Conservation (phyloP, 192 early-diverging fungal species). For the Obelidium mucronatum region DNA sequence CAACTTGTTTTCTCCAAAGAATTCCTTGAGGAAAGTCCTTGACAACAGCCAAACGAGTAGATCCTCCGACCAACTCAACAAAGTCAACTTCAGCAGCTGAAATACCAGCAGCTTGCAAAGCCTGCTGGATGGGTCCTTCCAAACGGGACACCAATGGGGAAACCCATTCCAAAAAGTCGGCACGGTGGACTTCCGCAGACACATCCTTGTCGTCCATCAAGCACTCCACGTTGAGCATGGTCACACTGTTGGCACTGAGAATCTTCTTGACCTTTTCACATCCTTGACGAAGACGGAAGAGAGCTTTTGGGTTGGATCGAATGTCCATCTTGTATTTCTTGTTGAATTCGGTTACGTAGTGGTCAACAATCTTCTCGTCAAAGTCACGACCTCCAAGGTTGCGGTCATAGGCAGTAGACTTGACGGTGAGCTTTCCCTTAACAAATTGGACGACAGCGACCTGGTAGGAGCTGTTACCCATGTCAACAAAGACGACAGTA, state of each 20-base stretch:
- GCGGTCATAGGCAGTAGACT: conserved; percentile 90
- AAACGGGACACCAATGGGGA: conserved; percentile 76
- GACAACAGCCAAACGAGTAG: conserved; percentile 92
- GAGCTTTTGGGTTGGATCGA: conserved; percentile 84
- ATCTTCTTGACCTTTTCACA: conserved; percentile 98
- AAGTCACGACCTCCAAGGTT: conserved; percentile 96
- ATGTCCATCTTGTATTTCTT: conserved; percentile 97
- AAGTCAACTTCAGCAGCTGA: conserved; percentile 86
- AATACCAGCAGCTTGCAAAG: conserved; percentile 77
- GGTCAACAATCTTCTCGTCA: conserved; percentile 87
- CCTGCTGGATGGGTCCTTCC: conserved; percentile 75
- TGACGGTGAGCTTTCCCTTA: conserved; percentile 95
- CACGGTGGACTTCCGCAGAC: conserved; percentile 77
- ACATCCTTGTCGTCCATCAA: conserved; percentile 97
- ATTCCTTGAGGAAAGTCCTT: conserved; percentile 90
- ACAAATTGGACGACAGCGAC: conserved; percentile 90
- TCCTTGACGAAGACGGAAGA: conserved; percentile 87
- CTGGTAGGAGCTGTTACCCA: conserved; percentile 89
- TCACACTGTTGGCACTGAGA: conserved; percentile 88
- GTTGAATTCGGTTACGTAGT: conserved; percentile 88
- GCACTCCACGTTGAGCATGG: conserved; percentile 93
- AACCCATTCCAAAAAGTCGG: conserved; percentile 86
- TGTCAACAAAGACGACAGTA: conserved; percentile 92
- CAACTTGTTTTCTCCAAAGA: conserved; percentile 59
- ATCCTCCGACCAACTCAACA: conserved; percentile 94